Evolutionary conservation across 768 basidiomycete species (phyloP), one percentile per base, ranked within the genome.

Genomic region (Rhizopogon vinicolor): DNA sequence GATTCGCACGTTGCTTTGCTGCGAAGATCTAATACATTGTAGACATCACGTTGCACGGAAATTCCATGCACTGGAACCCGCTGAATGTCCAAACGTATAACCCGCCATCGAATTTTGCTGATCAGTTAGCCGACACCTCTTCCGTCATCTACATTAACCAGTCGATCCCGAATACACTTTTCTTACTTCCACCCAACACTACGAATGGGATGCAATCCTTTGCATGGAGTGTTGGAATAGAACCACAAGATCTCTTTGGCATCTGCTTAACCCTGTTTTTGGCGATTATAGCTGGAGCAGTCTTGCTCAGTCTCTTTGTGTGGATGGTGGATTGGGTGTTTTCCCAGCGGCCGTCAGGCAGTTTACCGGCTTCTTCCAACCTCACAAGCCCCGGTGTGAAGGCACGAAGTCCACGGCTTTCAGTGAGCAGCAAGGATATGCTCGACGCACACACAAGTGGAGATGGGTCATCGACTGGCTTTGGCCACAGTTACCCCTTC

Each of bases 211-310:
- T 99, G 44, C 75, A 83, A 14, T 86, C 89, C 2, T 95, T 95
- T 66, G 91, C 94, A 1, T 87, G 86, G 65, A 80, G 90, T 12
- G 74, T 96, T 41, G 97, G 96, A 31, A 66, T 98, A 5, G 83
- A 84, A 12, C 89, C 90, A 1, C 78, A 85, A 63, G 89, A 97
- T 65, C 77, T 94, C 45, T 92, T 97, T 64, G 81, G 81, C 19
- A 85, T 87, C 51, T 93, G 90, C 68, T 73, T 94, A n/a, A 74
- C 83, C 40, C 72, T 98, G 52, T 96, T 97, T 74, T 80, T 97
- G 49, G 78, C 81, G 18, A 86, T 97, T 60, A 71, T 89, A 31
- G 90, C 82, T 1, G 86, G 75, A 9, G 83, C 86, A n/a, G 80
- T 91, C 59, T 72, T 79, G 16, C 64, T 93, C 51, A 91, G 90